Percentiles rank a stretch among this genome's conserved stretches.
Conservation (phyloP, 2,329 filamentous ascomycete genomes). For the Pseudogymnoascus sp. region DNA sequence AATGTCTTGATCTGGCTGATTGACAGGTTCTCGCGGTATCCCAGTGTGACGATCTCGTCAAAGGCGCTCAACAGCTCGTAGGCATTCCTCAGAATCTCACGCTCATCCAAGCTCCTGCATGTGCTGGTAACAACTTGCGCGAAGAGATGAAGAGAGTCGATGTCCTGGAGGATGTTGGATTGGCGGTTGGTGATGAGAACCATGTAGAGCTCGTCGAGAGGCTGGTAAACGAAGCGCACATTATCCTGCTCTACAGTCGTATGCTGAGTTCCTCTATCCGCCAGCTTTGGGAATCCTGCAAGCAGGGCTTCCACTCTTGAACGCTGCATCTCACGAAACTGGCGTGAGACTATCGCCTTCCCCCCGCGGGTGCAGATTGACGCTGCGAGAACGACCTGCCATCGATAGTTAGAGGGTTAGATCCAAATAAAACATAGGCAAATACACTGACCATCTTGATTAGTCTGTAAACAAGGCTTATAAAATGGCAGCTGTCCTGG, state of each 20-base stretch:
- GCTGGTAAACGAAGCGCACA: slow-evolving; percentile 98
- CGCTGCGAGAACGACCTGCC: slow-evolving; percentile 90
- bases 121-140: slow-evolving; percentile 95
- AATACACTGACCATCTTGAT: slow-evolving; percentile 4
- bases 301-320: slow-evolving; percentile 94
- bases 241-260: slow-evolving; percentile 99
- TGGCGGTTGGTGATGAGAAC: slow-evolving; percentile 98
- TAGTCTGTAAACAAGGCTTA: slow-evolving; percentile 8
- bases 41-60: slow-evolving; percentile 91
- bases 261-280: slow-evolving; percentile 91
- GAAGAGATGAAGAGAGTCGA: slow-evolving; percentile 95
- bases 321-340: slow-evolving; percentile 95
- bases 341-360: slow-evolving; percentile 94
- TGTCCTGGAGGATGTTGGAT: slow-evolving; percentile 98
- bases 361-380: slow-evolving; percentile 98
- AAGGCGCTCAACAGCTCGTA: slow-evolving; percentile 96
- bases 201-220: slow-evolving; percentile 98
- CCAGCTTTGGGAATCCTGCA: slow-evolving; percentile 94
- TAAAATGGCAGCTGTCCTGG: not conserved
- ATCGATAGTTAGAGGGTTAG: slow-evolving; percentile 16
- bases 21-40: slow-evolving; percentile 92
- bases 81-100: slow-evolving; percentile 89
- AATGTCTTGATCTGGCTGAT: slow-evolving; percentile 98
- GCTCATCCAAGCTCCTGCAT: slow-evolving; percentile 91
- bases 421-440: not conserved